phyloP scores from a whole-genome alignment of 2,329 filamentous ascomycete genomes.

The Thelonectria olida region DNA sequence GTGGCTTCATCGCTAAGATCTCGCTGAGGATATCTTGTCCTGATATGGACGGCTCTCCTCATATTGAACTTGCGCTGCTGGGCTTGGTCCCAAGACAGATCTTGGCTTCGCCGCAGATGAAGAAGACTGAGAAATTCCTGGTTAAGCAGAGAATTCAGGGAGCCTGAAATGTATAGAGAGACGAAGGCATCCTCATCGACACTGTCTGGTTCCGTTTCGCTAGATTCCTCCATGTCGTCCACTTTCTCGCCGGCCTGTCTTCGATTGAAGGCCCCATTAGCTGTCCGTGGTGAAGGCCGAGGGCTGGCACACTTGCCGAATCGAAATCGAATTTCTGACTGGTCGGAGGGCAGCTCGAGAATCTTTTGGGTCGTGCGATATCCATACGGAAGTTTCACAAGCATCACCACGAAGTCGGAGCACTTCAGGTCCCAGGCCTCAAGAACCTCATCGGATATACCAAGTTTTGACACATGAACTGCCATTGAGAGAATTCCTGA shows the following conservation, averaged over 20 bases:
- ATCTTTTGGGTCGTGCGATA: slow-evolving; percentile 71
- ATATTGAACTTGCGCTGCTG: slow-evolving; percentile 24
- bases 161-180: slow-evolving; percentile 75
- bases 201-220: slow-evolving; percentile 11
- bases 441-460: slow-evolving; percentile 77
- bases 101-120: slow-evolving; percentile 62
- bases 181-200: slow-evolving; percentile 24
- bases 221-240: background rate
- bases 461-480: slow-evolving; percentile 73
- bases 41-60: slow-evolving; percentile 15
- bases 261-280: slow-evolving; percentile 45
- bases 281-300: slow-evolving; percentile 71
- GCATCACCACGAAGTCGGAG: slow-evolving; percentile 76
- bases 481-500: slow-evolving; percentile 69
- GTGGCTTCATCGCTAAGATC: background rate
- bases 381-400: slow-evolving; percentile 70
- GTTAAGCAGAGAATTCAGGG: slow-evolving; percentile 69
- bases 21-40: background rate
- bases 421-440: slow-evolving; percentile 78
- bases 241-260: slow-evolving; percentile 10
- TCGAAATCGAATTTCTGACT: slow-evolving; percentile 61
- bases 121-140: slow-evolving; percentile 70
- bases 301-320: slow-evolving; percentile 77
- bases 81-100: slow-evolving; percentile 67
- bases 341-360: slow-evolving; percentile 49